A percentile compares a stretch with the other conserved stretches of the same genome.
Conservation (phyloP, 2,329 filamentous ascomycete species). For the Diaporthe citriasiana region DNA sequence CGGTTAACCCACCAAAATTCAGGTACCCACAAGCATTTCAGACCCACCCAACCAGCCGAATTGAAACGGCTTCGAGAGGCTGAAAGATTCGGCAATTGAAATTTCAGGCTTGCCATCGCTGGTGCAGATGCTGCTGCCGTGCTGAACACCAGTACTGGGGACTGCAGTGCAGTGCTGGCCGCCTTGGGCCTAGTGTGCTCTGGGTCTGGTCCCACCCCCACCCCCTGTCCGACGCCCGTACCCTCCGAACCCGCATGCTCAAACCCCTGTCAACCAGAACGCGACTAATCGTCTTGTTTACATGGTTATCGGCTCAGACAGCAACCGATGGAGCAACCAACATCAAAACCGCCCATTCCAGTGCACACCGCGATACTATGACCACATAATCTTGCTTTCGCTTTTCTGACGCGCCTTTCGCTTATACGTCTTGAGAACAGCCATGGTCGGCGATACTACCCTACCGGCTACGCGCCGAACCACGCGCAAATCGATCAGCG, state of each 20-base stretch:
- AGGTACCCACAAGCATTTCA: background rate
- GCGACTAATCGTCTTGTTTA: slow-evolving; percentile 36
- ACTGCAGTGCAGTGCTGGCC: too few relatives aligned
- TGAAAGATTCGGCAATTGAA: too few relatives aligned
- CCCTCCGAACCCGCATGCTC: background rate
- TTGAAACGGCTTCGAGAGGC: too few relatives aligned
- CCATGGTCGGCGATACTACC: slow-evolving; percentile 58
- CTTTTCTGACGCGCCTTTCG: slow-evolving; percentile 12
- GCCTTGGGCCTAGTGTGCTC: background rate
- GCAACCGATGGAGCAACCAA: slow-evolving; percentile 27
- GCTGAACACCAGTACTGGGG: background rate
- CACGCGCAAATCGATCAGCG: slow-evolving; percentile 79
- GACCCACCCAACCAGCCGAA: too few relatives aligned
- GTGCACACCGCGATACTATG: slow-evolving; percentile 25
- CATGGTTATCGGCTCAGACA: slow-evolving; percentile 20
- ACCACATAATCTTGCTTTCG: slow-evolving; percentile 24
- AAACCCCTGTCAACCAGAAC: slow-evolving; percentile 28
- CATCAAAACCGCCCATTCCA: slow-evolving; percentile 17
- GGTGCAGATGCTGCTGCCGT: background rate
- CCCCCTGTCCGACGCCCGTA: background rate
- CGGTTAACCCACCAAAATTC: background rate
- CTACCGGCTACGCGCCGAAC: slow-evolving; percentile 67
- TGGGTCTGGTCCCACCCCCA: background rate
- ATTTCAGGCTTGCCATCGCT: too few relatives aligned
- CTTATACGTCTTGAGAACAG: background rate